Conservation (phyloP, 192 early-diverging fungal species). For the Mortierella claussenii region DNA sequence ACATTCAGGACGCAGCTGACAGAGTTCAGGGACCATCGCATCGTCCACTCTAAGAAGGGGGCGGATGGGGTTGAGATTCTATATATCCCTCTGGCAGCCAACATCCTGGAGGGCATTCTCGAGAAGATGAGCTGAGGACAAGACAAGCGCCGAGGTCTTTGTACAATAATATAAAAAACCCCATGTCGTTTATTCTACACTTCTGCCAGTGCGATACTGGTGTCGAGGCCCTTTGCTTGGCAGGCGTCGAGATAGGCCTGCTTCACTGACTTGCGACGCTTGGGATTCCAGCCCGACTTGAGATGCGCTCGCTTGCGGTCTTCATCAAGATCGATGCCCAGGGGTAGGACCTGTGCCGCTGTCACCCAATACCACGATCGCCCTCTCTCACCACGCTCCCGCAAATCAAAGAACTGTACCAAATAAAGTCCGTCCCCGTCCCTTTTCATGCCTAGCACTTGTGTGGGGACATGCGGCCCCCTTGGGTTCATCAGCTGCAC, state of each 20-base stretch:
- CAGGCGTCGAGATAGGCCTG: conserved; percentile 27
- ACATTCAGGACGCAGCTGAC: conserved; percentile 92
- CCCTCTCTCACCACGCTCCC: conserved; percentile 18
- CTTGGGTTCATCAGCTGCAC: conserved; percentile 55
- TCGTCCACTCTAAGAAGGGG: conserved; percentile 74
- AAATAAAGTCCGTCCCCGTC: conserved; percentile 31
- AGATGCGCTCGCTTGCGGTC: conserved; percentile 14
- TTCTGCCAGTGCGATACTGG: conserved; percentile 6
- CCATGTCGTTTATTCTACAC: no score
- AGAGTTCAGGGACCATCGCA: conserved; percentile 93
- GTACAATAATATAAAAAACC: neutral
- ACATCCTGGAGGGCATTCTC: conserved; percentile 72
- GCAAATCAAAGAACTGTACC: conserved; percentile 51
- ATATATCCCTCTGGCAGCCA: conserved; percentile 76
- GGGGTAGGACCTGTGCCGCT: neutral
- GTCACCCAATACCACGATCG: conserved; percentile 33
- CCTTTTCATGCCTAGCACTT: conserved; percentile 27
- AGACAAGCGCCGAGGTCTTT: neutral
- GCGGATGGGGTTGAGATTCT: conserved; percentile 75
- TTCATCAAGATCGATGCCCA: conserved; percentile 23
- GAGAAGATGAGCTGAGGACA: conserved; percentile 63
- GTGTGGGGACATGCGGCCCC: conserved; percentile 35
- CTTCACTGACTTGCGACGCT: conserved; percentile 20
- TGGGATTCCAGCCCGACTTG: conserved; percentile 17
- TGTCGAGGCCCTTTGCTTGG: neutral